Conservation (phyloP, 768 basidiomycete genomes). For the Tulasnella sp. region DNA sequence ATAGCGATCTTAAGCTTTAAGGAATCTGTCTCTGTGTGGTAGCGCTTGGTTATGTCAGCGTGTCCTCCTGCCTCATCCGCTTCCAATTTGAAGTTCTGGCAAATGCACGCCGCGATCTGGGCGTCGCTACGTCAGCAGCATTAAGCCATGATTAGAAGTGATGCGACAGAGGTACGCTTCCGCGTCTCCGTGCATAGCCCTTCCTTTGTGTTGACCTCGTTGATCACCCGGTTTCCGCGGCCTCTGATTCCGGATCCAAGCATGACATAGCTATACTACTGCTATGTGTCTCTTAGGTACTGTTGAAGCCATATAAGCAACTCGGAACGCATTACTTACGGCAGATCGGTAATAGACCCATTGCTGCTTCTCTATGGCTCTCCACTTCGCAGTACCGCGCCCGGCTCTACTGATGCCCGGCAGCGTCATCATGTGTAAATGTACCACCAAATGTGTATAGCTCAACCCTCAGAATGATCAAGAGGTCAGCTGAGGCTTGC, state of each 20-base stretch:
- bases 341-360: not conserved
- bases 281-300: not conserved
- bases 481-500: no score
- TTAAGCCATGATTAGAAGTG: no score
- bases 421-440: no score
- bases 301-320: not conserved
- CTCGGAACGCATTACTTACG: not conserved
- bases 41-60: no score
- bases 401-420: not conserved
- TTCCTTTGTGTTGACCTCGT: not conserved
- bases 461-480: no score
- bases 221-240: not conserved
- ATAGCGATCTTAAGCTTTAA: no score
- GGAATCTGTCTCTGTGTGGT: no score
- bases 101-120: no score
- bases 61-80: no score
- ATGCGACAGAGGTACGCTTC: not conserved
- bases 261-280: not conserved
- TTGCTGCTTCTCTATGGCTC: not conserved
- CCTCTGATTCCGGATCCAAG: not conserved
- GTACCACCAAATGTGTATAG: no score
- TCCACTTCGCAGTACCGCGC: not conserved
- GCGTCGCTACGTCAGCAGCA: no score
- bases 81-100: no score
- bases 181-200: not conserved